Evolutionary conservation across 495 filamentous ascomycete genomes (phyloP), one percentile per base, ranked within the genome.

Genomic region (Penicillium pancosmium): DNA sequence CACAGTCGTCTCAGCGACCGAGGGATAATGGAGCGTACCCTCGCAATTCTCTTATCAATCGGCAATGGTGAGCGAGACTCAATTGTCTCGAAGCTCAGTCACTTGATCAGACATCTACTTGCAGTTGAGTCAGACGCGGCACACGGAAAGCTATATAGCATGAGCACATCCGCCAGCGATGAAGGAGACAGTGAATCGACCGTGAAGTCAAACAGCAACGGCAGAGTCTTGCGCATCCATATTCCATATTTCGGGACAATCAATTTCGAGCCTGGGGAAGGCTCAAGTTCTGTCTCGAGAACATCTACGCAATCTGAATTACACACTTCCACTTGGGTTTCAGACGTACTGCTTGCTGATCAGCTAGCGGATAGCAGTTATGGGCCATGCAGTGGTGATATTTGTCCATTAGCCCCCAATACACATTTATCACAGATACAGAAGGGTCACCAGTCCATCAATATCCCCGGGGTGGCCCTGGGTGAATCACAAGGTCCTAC

Each of bases 221-320:
- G 49, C 15, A 58, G 54, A 33, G 48, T 53, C 7, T 33, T 72
- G 13, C 57, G 70, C 21, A 57, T 74, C 7, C 54, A 68, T 12
- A 74, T 80, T 48, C 76, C 78, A 1, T 76, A 75, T 52, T 74
- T 77, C 63, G 78, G 76, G 2, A 71, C 61, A 5, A 71, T 78
- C 40, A 63, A 63, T 10, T 66, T 76, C 46, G 69, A 70, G 33
- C 67, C 54, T 8, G 64, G 67, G 2, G 48, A 47, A 11, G 19
- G 54, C 13, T 36, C 52, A 49, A 63, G 44, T 21, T 34, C 54
- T 33, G 51, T 46, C 5, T 46, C 43, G 43, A 18, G n/a, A 46
- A 46, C 16, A 6, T 7, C 43, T 18, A 10, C 9, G 8, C 43
- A 46, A 46, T 19, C 12, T 10, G 16, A 16, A 46, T 18, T 11